Conservation (phyloP, 2,329 filamentous ascomycete genomes). For the Alternaria incomplexa region DNA sequence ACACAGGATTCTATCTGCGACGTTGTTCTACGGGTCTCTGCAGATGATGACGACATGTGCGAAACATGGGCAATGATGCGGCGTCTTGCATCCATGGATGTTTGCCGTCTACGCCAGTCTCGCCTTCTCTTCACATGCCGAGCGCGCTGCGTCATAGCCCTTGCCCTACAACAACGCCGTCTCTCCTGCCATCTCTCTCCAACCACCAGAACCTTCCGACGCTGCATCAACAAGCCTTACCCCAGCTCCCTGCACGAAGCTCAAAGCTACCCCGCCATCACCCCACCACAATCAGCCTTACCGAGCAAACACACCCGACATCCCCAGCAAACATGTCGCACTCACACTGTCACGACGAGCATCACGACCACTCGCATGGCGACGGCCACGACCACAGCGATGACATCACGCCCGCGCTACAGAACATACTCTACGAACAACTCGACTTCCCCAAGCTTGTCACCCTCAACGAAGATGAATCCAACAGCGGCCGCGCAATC, state of each 20-base stretch:
- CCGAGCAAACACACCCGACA: constrained; percentile 6
- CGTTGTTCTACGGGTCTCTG: neutral
- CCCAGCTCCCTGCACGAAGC: neutral
- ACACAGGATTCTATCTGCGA: neutral
- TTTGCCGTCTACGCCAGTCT: constrained; percentile 11
- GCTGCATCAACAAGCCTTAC: neutral
- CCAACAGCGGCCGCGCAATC: constrained; percentile 73
- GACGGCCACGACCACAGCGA: constrained; percentile 80
- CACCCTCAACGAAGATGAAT: constrained; percentile 80
- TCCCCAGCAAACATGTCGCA: constrained; percentile 11
- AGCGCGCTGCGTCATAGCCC: constrained; percentile 6
- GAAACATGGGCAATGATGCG: constrained; percentile 3
- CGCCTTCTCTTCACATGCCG: neutral
- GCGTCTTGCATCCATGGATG: neutral
- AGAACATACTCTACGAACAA: constrained; percentile 88
- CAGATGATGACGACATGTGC: constrained; percentile 27
- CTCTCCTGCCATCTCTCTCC: neutral
- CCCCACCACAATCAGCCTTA: constrained; percentile 9
- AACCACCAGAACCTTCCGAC: neutral
- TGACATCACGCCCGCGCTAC: constrained; percentile 89
- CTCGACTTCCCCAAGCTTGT: constrained; percentile 86
- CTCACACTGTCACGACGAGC: constrained; percentile 32
- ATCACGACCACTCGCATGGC: constrained; percentile 38
- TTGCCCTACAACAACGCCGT: neutral
- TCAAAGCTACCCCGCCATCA: constrained; percentile 41